phyloP scores from a whole-genome alignment of 2,329 filamentous ascomycete species.

The Orbilia javanica region DNA sequence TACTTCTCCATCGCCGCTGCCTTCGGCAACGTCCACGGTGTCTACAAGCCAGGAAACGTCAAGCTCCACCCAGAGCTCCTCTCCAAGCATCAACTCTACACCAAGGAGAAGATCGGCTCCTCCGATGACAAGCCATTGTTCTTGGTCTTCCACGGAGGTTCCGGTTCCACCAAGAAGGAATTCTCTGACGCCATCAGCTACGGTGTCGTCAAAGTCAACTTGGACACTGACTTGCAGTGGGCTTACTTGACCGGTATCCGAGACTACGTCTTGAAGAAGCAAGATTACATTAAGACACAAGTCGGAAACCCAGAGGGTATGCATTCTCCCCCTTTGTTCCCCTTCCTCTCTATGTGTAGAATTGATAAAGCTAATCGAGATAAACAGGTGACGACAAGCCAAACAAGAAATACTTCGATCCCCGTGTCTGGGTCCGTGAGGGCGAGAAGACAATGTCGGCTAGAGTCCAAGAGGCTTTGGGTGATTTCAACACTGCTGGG shows the following conservation, averaged over 20 bases:
- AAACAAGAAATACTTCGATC: conserved; percentile 97
- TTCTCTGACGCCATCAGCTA: conserved; percentile 88
- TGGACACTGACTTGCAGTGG: conserved; percentile 78
- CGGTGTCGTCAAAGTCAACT: conserved; percentile 99
- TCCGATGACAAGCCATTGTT: conserved; percentile 91
- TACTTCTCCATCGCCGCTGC: conserved; percentile 99
- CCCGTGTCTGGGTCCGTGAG: conserved; percentile 93
- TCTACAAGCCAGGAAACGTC: conserved; percentile 98
- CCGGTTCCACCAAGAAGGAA: conserved; percentile 89
- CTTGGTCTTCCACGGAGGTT: conserved; percentile 99
- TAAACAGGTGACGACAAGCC: conserved; percentile 82
- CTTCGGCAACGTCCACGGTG: conserved; percentile 99
- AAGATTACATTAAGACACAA: conserved; percentile 87
- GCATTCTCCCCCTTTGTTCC: neutral
- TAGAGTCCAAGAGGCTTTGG: conserved; percentile 82
- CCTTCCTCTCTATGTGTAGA: neutral
- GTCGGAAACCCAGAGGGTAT: conserved; percentile 90
- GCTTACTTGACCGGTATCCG: conserved; percentile 93
- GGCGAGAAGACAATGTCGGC: conserved; percentile 96
- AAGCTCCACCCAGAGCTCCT: conserved; percentile 96
- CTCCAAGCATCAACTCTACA: conserved; percentile 93
- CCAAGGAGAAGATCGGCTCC: conserved; percentile 81
- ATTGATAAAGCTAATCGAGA: neutral
- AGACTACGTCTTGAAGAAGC: conserved; percentile 93
- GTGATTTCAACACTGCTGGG: conserved; percentile 89